Conservation (phyloP, 495 filamentous ascomycete species). For the Cryomyces minteri region DNA sequence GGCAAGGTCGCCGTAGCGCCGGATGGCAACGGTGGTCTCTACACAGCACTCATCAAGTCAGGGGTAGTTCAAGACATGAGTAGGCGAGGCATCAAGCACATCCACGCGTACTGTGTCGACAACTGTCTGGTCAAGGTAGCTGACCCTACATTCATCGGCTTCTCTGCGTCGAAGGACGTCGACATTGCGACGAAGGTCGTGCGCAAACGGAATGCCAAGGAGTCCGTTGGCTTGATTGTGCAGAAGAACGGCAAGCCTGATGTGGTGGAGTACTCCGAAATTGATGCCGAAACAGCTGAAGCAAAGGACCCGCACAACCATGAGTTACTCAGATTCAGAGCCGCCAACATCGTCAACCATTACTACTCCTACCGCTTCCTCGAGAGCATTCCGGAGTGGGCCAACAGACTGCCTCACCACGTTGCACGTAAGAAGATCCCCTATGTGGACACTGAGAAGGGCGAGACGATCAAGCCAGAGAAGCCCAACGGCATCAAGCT, state of each 20-base stretch:
- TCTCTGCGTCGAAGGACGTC: constrained; percentile 71
- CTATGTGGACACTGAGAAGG: constrained; percentile 54
- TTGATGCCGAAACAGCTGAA: constrained; percentile 70
- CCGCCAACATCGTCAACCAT: constrained; percentile 99
- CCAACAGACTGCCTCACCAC: constrained; percentile 78
- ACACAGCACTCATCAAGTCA: constrained; percentile 71
- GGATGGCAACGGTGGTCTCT: constrained; percentile 97
- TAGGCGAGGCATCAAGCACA: constrained; percentile 76
- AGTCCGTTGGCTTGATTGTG: constrained; percentile 89
- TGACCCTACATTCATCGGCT: constrained; percentile 90
- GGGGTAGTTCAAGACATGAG: constrained; percentile 79
- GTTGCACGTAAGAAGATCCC: constrained; percentile 98
- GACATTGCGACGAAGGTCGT: constrained; percentile 98
- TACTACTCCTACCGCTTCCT: constrained; percentile 96
- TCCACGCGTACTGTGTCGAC: constrained; percentile 96
- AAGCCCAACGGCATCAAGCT: constrained; percentile 97
- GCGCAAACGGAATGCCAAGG: constrained; percentile 90
- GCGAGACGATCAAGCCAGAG: constrained; percentile 66
- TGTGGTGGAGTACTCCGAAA: constrained; percentile 98
- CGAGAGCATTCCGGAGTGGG: constrained; percentile 72
- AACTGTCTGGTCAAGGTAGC: constrained; percentile 98
- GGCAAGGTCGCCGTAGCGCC: constrained; percentile 78
- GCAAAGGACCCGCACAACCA: constrained; percentile 72
- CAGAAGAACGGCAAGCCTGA: constrained; percentile 92
- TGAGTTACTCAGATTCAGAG: constrained; percentile 80